A percentile compares a stretch with the other conserved stretches of the same genome.
Evolutionary conservation across 108 stramenopile species (phyloP).

Genomic region (Fragilaria radians): DNA sequence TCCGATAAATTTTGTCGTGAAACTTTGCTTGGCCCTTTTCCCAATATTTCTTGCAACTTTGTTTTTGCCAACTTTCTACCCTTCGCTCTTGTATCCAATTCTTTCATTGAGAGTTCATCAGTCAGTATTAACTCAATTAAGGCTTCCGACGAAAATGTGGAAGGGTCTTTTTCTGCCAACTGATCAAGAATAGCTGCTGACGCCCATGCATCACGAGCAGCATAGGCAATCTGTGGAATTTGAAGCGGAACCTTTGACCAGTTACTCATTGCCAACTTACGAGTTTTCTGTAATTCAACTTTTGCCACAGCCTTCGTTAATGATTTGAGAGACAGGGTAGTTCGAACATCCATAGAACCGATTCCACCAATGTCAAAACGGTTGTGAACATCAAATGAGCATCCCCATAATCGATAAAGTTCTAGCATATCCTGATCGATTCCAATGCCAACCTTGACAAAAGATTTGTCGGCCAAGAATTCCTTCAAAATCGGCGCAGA

Average conservation of each 20-base stretch:
- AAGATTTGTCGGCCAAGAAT: slow-evolving; percentile 29
- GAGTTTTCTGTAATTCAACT: slow-evolving; percentile 46
- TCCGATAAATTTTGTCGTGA: not conserved
- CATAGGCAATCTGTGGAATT: slow-evolving; percentile 52
- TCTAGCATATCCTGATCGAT: slow-evolving; percentile 14
- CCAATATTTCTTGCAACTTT: not conserved
- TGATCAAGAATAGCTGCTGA: slow-evolving; percentile 49
- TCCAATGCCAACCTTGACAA: slow-evolving; percentile 10
- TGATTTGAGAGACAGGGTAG: slow-evolving; percentile 33
- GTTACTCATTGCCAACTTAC: slow-evolving; percentile 37
- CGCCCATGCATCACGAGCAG: slow-evolving; percentile 79
- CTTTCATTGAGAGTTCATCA: not conserved
- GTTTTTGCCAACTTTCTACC: not conserved
- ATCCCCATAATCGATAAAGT: slow-evolving; percentile 3
- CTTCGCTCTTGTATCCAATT: not conserved
- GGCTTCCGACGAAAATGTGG: slow-evolving; percentile 23
- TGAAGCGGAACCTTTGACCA: slow-evolving; percentile 54
- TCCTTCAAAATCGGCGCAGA: slow-evolving; percentile 26
- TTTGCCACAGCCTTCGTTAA: slow-evolving; percentile 36
- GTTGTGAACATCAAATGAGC: slow-evolving; percentile 18
- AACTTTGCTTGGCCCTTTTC: not conserved
- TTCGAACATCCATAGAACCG: slow-evolving; percentile 3
- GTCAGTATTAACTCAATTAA: slow-evolving; percentile 16
- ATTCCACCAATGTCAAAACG: slow-evolving; percentile 51
- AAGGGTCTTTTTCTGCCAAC: slow-evolving; percentile 20